Base-by-base conservation (phyloP, 2,329 filamentous ascomycete genomes). In the Didymosphaeria variabile region DNA sequence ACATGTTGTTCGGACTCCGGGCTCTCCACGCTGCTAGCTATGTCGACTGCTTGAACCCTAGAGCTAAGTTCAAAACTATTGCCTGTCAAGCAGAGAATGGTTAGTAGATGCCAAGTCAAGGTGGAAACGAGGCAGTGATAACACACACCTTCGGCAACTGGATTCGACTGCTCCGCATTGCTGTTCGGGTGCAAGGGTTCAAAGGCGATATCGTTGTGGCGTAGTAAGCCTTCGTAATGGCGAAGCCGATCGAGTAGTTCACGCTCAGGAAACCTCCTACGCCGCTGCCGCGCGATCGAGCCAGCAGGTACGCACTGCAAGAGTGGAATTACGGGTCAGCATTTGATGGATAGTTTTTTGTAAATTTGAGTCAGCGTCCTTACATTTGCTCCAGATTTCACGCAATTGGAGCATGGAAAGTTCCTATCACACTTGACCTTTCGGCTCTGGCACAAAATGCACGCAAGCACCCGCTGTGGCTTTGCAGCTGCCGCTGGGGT, bases 191-290 rank as follows among this genome's bases (percentile, higher is more conserved):
- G 86, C 21, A 91, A 83, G 17, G 88, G 84, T 53, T 92, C 87
- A 66, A 93, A 91, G n/a, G 83, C 79, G 69, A 93, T 86, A 54
- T 88, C 86, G 68, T 92, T 83, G 74, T 90, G 84, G 56, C 83
- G 82, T 34, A 93, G 81, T 44, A 93, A 79, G 7, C 79, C 74
- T 77, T 93, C 91, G 68, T 93, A 93, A 53, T 86, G 85, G 57
- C 84, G 86, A 23, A 93, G 80, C n/a, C 89, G 86, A 7, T 91
- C 87, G 55, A 92, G 80, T 44, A 93, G 81, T 59, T 91, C 89
- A 71, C 86, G 86, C 77, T 93, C 91, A 23, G 89, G 87, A 49
- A 91, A 87, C 57, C 87, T 87, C 76, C 72, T 88, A 78, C 70
- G 87, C 81, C 73, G 88, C 81, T 72, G 87, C 77, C 67, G 87